These are phyloP conservation scores for Penicillium waksmanii DNA, from an alignment of 495 filamentous ascomycete genomes.

Conservation along the genomic window DNA sequence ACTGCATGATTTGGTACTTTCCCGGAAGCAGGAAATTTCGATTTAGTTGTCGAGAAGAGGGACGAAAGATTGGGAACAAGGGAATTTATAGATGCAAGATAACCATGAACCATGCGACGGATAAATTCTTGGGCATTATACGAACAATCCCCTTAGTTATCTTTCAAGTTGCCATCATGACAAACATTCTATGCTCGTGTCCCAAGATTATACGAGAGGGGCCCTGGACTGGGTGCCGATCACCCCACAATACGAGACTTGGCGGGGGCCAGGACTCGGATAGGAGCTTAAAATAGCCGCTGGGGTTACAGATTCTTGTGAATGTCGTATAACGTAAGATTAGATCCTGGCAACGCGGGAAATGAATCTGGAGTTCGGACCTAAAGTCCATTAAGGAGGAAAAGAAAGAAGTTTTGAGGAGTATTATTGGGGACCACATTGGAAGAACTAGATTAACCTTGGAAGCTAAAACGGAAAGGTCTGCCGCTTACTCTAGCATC, in stretches of 20 bases:
- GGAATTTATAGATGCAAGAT: no score
- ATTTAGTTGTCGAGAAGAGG: not conserved
- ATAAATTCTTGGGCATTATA: not conserved
- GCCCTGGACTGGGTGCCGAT: slow-evolving; percentile 2
- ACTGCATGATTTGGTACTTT: slow-evolving; percentile 2
- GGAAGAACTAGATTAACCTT: no score
- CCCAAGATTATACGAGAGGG: not conserved
- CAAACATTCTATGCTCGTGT: no score
- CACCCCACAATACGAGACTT: slow-evolving; percentile 11
- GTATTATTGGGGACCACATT: no score
- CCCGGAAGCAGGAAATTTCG: not conserved
- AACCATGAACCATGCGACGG: not conserved
- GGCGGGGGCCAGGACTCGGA: slow-evolving; percentile 3
- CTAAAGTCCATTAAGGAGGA: no score
- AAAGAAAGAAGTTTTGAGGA: no score
- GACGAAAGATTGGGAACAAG: no score
- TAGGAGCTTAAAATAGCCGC: slow-evolving; percentile 9
- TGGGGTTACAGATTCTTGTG: not conserved
- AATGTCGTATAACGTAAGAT: not conserved
- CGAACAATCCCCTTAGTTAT: not conserved
- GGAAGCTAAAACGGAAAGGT: no score
- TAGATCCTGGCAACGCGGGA: not conserved
- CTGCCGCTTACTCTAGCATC: no score
- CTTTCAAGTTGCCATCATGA: not conserved
- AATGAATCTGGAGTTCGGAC: no score